phyloP scores from a whole-genome alignment of 2,329 filamentous ascomycete species.

The Ceratocystis harringtonii region DNA sequence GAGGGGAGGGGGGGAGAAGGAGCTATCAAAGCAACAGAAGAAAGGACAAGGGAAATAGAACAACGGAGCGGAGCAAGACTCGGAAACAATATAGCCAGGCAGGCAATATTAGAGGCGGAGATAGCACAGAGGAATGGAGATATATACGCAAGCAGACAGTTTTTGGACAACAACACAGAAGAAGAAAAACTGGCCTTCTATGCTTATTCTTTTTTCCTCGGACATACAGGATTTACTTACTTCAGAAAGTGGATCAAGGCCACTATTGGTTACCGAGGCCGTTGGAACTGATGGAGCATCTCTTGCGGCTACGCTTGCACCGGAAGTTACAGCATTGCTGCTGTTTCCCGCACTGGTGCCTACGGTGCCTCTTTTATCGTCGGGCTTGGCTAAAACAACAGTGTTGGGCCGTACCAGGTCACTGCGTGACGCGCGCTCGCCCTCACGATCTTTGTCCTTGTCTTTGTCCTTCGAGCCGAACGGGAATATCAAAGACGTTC shows the following conservation, averaged over 20 bases:
- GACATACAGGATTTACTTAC: constrained; percentile 4
- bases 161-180: background rate
- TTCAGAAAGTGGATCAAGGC: constrained; percentile 14
- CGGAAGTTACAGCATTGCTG: background rate
- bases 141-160: too few species aligned
- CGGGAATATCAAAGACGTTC: background rate
- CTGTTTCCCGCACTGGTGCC: background rate
- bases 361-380: background rate
- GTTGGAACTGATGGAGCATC: background rate
- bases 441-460: background rate
- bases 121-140: too few species aligned
- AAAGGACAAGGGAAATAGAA: background rate
- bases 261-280: background rate
- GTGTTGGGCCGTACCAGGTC: background rate
- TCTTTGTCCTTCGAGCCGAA: background rate
- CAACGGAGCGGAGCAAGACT: background rate
- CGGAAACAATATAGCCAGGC: background rate
- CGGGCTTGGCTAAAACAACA: background rate
- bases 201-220: background rate
- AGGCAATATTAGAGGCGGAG: background rate
- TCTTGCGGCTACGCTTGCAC: background rate
- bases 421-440: background rate
- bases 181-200: background rate
- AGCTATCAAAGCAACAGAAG: background rate
- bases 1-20: background rate